A percentile compares a stretch with the other conserved stretches of the same genome.
Evolutionary conservation across 495 filamentous ascomycete species (phyloP).

Genomic region (Penicillium turbatum): DNA sequence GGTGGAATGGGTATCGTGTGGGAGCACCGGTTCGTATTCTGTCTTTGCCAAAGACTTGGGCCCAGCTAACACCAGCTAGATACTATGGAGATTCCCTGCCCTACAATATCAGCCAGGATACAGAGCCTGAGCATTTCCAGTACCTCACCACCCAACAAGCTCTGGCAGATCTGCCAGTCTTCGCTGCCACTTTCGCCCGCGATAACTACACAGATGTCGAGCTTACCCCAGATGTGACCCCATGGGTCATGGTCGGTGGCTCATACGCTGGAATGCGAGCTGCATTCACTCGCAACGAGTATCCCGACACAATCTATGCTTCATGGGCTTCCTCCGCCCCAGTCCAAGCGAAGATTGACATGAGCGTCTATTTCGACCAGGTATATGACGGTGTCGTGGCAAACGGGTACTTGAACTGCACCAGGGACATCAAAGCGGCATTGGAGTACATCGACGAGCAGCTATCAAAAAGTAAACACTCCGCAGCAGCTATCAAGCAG

Average conservation of each 20-base stretch:
- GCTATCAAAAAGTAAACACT: constrained; percentile 25
- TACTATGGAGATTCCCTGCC: constrained; percentile 53
- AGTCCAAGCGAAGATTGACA: constrained; percentile 50
- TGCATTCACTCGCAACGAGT: constrained; percentile 51
- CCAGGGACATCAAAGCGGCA: constrained; percentile 49
- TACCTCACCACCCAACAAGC: constrained; percentile 51
- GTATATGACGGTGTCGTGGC: constrained; percentile 49
- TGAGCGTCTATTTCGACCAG: constrained; percentile 55
- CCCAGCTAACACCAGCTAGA: constrained; percentile 20
- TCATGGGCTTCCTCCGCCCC: constrained; percentile 55
- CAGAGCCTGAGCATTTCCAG: constrained; percentile 44
- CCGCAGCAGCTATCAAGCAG: constrained; percentile 44
- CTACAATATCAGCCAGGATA: constrained; percentile 39
- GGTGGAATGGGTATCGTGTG: constrained; percentile 52
- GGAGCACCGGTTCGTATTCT: constrained; percentile 50
- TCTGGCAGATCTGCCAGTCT: constrained; percentile 48
- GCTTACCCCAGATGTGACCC: constrained; percentile 43
- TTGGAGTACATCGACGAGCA: constrained; percentile 49
- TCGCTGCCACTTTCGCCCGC: constrained; percentile 48
- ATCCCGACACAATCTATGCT: constrained; percentile 55
- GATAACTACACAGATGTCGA: constrained; percentile 29
- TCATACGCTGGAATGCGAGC: constrained; percentile 56
- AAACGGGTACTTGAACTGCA: constrained; percentile 51
- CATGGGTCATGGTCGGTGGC: constrained; percentile 58
- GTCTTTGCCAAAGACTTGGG: neutral